Conservation (phyloP, 1,284 basidiomycete genomes). For the Apiotrichum gracile region DNA sequence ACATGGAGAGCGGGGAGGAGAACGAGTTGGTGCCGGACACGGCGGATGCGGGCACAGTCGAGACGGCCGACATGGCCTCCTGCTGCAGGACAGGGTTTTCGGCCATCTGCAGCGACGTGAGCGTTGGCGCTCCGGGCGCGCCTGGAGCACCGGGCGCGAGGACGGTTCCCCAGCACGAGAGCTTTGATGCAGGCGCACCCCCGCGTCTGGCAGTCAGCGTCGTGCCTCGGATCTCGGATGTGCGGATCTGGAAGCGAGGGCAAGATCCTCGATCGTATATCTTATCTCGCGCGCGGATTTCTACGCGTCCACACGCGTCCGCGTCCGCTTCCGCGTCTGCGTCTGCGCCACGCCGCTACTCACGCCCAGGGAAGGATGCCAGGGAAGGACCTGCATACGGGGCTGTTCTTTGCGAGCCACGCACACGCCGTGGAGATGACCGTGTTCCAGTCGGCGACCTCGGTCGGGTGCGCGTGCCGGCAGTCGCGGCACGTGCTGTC, state of each 20-base stretch:
- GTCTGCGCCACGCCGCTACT: neutral
- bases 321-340: neutral
- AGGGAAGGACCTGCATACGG: conserved; percentile 7
- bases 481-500: neutral
- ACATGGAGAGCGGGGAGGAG: neutral
- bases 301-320: too few relatives aligned
- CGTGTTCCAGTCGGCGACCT: conserved; percentile 4
- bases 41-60: too few relatives aligned
- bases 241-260: neutral
- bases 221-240: too few relatives aligned
- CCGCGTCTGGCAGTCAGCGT: too few relatives aligned
- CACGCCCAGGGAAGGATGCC: conserved; percentile 15
- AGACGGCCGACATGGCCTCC: too few relatives aligned
- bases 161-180: neutral
- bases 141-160: neutral
- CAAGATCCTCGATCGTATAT: too few relatives aligned
- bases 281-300: too few relatives aligned
- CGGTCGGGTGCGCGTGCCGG: conserved; percentile 5
- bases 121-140: too few relatives aligned
- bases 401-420: conserved; percentile 8
- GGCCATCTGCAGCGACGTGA: too few relatives aligned
- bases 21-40: neutral
- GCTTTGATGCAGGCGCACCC: neutral
- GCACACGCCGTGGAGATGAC: conserved; percentile 1
- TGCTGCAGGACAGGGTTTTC: too few relatives aligned